phyloP scores from a whole-genome alignment of 2,329 filamentous ascomycete genomes.

The Dendryphion nanum region DNA sequence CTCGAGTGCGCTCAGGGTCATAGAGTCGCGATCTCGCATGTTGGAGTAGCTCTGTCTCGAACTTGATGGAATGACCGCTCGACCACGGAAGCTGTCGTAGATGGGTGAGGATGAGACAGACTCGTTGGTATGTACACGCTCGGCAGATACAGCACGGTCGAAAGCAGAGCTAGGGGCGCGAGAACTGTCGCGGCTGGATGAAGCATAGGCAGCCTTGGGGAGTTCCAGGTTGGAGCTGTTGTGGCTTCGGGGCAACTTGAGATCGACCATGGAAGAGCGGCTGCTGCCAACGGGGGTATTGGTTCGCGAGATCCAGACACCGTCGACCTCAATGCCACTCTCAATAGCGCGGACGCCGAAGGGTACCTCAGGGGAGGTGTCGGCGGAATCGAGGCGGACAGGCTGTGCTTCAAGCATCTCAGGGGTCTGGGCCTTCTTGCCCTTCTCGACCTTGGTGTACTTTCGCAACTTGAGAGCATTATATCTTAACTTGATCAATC shows the following conservation, averaged over 20 bases:
- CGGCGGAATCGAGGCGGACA: constrained; percentile 55
- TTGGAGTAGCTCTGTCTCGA: constrained; percentile 40
- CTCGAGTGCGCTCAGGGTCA: constrained; percentile 33
- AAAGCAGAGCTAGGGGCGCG: constrained; percentile 35
- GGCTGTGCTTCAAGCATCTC: constrained; percentile 65
- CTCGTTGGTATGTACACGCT: constrained; percentile 28
- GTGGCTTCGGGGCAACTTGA: constrained; percentile 26
- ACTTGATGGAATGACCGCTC: constrained; percentile 34
- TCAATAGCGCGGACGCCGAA: constrained; percentile 87
- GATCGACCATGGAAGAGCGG: constrained; percentile 32
- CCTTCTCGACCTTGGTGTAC: constrained; percentile 41
- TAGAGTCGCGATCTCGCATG: constrained; percentile 31
- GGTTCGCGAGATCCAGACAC: constrained; percentile 59
- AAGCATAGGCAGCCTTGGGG: constrained; percentile 25
- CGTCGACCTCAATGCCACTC: constrained; percentile 78
- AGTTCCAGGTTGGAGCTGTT: constrained; percentile 34
- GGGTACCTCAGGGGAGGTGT: constrained; percentile 66
- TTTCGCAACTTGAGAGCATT: constrained; percentile 43
- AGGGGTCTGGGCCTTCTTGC: constrained; percentile 47
- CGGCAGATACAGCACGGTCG: constrained; percentile 39
- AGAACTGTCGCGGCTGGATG: constrained; percentile 35
- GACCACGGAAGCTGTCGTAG: constrained; percentile 18
- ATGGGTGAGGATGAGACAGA: constrained; percentile 32
- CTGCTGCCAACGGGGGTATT: constrained; percentile 44
- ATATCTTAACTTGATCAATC: constrained; percentile 62